Evolutionary conservation across 2,329 filamentous ascomycete genomes (phyloP).

Genomic region (Basipetospora chlamydospora): DNA sequence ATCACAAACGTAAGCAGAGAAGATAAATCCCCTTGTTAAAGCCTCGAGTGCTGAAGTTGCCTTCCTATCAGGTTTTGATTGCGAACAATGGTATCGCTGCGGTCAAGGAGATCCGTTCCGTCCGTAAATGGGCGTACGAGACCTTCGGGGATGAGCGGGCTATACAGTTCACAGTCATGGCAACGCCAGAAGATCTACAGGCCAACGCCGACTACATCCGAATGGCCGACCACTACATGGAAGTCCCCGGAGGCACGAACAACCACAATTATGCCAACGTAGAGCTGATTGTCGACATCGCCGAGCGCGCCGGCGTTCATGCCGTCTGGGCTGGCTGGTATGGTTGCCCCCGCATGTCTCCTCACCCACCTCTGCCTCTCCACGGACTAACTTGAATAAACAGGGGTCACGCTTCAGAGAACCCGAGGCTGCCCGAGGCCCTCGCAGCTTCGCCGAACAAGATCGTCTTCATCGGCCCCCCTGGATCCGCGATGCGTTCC

Average conservation of each 20-base stretch:
- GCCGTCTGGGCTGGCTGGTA: slow-evolving; percentile 98
- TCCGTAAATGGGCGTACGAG: slow-evolving; percentile 99
- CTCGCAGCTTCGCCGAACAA: slow-evolving; percentile 93
- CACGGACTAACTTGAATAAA: no score
- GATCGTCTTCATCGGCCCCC: slow-evolving; percentile 97
- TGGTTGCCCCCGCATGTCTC: slow-evolving; percentile 21
- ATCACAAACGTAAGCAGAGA: slow-evolving; percentile 72
- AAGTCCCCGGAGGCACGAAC: slow-evolving; percentile 96
- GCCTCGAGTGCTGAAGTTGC: neutral
- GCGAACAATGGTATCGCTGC: slow-evolving; percentile 99
- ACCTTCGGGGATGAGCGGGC: slow-evolving; percentile 96
- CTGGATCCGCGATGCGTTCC: slow-evolving; percentile 95
- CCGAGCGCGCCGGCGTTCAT: slow-evolving; percentile 95
- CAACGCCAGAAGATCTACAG: slow-evolving; percentile 90
- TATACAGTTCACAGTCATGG: slow-evolving; percentile 99
- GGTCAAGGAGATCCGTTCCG: slow-evolving; percentile 97
- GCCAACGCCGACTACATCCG: slow-evolving; percentile 99
- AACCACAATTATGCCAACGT: slow-evolving; percentile 99
- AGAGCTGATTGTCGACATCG: slow-evolving; percentile 95
- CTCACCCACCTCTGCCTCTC: no score
- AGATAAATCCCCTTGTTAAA: neutral
- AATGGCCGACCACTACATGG: slow-evolving; percentile 99
- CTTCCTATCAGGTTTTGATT: slow-evolving; percentile 65
- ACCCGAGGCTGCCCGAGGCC: slow-evolving; percentile 92
- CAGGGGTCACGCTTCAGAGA: slow-evolving; percentile 96